Evolutionary conservation across 2,329 filamentous ascomycete species (phyloP).

Genomic region (Ophiobolus disseminans): DNA sequence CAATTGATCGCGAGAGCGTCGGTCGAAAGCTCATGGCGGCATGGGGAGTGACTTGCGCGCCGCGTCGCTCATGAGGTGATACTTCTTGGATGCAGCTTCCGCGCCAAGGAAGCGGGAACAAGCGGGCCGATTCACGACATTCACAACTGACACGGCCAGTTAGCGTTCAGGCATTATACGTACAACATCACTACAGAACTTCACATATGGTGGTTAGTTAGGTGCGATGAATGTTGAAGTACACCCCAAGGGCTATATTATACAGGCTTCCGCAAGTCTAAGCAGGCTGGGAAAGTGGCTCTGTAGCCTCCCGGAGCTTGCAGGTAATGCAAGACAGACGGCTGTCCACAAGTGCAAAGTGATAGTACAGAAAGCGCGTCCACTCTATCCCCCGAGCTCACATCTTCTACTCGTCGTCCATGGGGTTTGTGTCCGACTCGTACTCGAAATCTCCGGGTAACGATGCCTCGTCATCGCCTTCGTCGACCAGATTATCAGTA

Average conservation of each 20-base stretch:
- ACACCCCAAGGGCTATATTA: conserved; percentile 29
- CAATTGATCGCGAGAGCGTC: conserved; percentile 37
- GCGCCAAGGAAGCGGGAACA: conserved; percentile 6
- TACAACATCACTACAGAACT: background rate
- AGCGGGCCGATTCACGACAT: conserved; percentile 3
- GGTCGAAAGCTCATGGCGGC: conserved; percentile 49
- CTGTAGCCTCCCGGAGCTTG: conserved; percentile 30
- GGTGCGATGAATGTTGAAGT: conserved; percentile 15
- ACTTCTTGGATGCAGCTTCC: conserved; percentile 11
- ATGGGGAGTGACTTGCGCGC: conserved; percentile 19
- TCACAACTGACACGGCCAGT: background rate
- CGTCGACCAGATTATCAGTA: conserved; percentile 79
- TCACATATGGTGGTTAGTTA: background rate
- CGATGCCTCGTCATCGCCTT: conserved; percentile 78
- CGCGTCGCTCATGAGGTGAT: conserved; percentile 9
- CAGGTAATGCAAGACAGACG: conserved; percentile 30
- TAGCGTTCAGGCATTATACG: conserved; percentile 1
- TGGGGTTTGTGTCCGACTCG: conserved; percentile 69
- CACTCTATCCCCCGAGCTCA: conserved; percentile 11
- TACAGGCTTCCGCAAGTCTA: conserved; percentile 36
- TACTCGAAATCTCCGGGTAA: conserved; percentile 79
- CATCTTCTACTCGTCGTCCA: conserved; percentile 43
- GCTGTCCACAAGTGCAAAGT: conserved; percentile 20
- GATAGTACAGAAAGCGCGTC: conserved; percentile 34
- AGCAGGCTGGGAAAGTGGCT: conserved; percentile 37